These are phyloP conservation scores for Paragyromitra xinjiangensis DNA, from an alignment of 495 filamentous ascomycete species.

Conservation along the genomic window DNA sequence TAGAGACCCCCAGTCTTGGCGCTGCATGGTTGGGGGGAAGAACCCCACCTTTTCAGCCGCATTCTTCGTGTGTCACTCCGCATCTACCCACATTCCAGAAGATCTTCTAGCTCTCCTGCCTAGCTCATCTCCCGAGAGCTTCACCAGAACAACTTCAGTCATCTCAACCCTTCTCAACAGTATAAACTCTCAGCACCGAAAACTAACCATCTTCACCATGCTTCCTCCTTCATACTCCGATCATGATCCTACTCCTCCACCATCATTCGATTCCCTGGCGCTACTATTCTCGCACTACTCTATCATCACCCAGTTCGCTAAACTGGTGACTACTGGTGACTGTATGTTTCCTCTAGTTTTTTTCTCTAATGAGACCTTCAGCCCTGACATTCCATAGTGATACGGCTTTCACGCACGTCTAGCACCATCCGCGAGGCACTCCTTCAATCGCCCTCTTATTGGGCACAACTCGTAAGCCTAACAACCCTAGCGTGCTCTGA, in stretches of 20 bases:
- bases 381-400: slow-evolving; percentile 30
- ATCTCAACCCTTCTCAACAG: slow-evolving; percentile 4
- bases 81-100: not conserved
- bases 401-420: slow-evolving; percentile 50
- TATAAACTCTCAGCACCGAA: slow-evolving; percentile 9
- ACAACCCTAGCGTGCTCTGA: slow-evolving; percentile 45
- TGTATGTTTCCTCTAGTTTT: slow-evolving; percentile 17
- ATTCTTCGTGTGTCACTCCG: slow-evolving; percentile 33
- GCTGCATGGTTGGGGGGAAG: not conserved
- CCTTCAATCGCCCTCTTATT: slow-evolving; percentile 40
- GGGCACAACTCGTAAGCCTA: slow-evolving; percentile 39
- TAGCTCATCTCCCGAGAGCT: slow-evolving; percentile 12
- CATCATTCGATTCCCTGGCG: slow-evolving; percentile 48
- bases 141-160: not conserved
- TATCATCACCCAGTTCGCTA: slow-evolving; percentile 41
- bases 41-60: slow-evolving; percentile 54
- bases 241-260: slow-evolving; percentile 37
- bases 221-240: slow-evolving; percentile 41
- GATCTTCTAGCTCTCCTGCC: slow-evolving; percentile 8
- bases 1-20: slow-evolving; percentile 29
- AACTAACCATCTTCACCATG: slow-evolving; percentile 17
- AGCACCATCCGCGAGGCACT: slow-evolving; percentile 49
- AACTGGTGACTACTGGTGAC: slow-evolving; percentile 47
- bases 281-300: slow-evolving; percentile 48
- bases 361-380: not conserved